phyloP scores from a whole-genome alignment of 495 filamentous ascomycete species.

The Talaromyces proteolyticus region DNA sequence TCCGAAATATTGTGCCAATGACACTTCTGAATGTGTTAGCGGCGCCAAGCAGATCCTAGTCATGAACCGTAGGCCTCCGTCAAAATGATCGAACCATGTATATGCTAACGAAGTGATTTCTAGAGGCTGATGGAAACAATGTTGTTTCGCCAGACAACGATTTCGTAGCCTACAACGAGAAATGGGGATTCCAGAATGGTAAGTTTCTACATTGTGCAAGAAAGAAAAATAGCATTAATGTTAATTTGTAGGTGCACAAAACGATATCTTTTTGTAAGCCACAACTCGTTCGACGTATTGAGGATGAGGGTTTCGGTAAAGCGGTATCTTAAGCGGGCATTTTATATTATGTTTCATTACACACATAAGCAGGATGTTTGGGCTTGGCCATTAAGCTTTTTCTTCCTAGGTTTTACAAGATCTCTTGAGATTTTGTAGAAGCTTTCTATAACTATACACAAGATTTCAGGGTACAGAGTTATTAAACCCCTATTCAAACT shows the following conservation, averaged over 20 bases:
- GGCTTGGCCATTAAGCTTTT: neutral
- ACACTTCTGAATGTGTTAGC: slow-evolving; percentile 34
- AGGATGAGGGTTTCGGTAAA: neutral
- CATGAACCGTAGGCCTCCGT: slow-evolving; percentile 31
- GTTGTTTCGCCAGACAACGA: slow-evolving; percentile 11
- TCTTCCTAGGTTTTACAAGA: neutral
- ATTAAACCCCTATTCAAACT: neutral
- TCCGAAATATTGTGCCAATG: slow-evolving; percentile 36
- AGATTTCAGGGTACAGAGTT: neutral
- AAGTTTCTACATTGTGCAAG: neutral
- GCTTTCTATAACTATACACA: neutral
- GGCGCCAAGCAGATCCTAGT: slow-evolving; percentile 53
- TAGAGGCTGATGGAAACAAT: slow-evolving; percentile 18
- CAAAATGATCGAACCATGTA: neutral
- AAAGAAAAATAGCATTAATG: neutral
- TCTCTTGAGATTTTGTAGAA: neutral
- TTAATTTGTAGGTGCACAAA: neutral
- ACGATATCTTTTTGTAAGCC: neutral
- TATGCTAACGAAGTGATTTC: neutral
- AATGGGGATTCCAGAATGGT: slow-evolving; percentile 16
- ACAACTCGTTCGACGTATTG: neutral
- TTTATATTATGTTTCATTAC: neutral
- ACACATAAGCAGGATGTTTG: neutral
- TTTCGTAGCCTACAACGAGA: slow-evolving; percentile 13
- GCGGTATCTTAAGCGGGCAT: neutral